These are phyloP conservation scores for Mycena latifolia DNA, from an alignment of 768 basidiomycete species.

Conservation along the genomic window DNA sequence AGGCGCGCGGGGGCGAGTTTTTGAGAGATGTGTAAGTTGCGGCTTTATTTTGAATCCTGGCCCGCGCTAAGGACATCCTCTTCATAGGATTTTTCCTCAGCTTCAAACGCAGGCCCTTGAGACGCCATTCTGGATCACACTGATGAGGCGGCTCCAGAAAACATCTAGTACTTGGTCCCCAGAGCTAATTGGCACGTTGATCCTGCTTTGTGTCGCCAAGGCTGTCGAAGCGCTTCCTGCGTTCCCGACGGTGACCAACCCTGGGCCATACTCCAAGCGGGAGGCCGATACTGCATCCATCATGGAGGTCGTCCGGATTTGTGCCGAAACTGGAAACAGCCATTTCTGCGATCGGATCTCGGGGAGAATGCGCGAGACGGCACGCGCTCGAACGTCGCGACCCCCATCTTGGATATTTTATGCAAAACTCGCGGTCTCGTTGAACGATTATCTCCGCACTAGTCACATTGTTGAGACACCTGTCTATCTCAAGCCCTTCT, in stretches of 20 bases:
- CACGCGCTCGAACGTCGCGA: neutral
- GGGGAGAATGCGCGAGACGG: neutral
- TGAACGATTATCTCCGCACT: neutral
- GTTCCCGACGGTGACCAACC: neutral
- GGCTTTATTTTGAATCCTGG: too few species aligned
- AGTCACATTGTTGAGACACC: neutral
- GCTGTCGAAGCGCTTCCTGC: conserved; percentile 4
- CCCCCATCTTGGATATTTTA: conserved; percentile 2
- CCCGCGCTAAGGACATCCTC: neutral
- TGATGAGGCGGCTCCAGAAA: neutral
- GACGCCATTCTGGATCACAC: neutral
- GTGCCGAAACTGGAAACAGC: neutral
- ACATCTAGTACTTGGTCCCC: neutral
- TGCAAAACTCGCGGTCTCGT: neutral
- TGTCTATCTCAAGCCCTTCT: neutral
- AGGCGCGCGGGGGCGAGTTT: conserved; percentile 5
- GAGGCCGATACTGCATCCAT: neutral
- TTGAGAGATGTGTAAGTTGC: conserved; percentile 13
- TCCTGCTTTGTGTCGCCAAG: neutral
- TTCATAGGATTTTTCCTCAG: neutral
- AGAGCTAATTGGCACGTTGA: neutral
- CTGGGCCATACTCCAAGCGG: neutral
- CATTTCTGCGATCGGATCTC: neutral
- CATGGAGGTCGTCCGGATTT: neutral
- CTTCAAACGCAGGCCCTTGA: neutral